A percentile compares a stretch with the other conserved stretches of the same genome.
These are phyloP conservation scores for Hypericum androsaemum DNA, from an alignment of 345 rosid species.

Conservation along the genomic window DNA sequence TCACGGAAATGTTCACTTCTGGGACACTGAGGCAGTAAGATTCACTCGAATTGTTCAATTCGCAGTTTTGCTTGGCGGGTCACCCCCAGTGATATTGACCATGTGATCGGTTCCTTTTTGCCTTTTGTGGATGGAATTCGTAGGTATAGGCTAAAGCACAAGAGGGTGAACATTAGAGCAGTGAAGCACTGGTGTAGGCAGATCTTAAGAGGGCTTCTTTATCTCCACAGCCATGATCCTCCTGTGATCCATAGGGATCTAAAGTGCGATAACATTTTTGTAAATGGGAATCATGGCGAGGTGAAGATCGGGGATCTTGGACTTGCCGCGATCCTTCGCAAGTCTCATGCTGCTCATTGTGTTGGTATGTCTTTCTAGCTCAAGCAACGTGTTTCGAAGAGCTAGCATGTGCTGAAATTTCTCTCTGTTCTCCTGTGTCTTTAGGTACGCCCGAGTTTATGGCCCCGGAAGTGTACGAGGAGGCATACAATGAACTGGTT, in stretches of 20 bases:
- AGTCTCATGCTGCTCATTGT: not conserved
- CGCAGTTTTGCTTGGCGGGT: not conserved
- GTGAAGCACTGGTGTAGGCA: not conserved
- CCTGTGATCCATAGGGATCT: not conserved
- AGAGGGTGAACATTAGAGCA: not conserved
- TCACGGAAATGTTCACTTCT: not conserved
- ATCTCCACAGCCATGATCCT: not conserved
- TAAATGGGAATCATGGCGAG: not conserved
- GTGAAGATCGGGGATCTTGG: conserved; percentile 2
- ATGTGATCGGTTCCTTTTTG: not conserved
- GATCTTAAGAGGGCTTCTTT: not conserved
- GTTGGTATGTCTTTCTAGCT: not conserved
- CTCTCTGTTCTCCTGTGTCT: not conserved
- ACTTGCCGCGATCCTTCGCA: not conserved
- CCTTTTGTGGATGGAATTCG: not conserved
- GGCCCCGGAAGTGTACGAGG: too few relatives aligned
- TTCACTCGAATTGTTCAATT: not conserved
- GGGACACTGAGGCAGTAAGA: not conserved
- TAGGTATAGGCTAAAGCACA: too few relatives aligned
- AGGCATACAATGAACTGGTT: not conserved
- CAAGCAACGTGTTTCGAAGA: not conserved
- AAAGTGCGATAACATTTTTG: not conserved
- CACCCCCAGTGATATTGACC: not conserved
- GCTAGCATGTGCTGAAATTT: not conserved
- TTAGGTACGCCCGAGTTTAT: not conserved